Evolutionary conservation across 2,329 filamentous ascomycete species (phyloP), one percentile per base, ranked within the genome.

Genomic region (Tolypocladium amazonense): DNA sequence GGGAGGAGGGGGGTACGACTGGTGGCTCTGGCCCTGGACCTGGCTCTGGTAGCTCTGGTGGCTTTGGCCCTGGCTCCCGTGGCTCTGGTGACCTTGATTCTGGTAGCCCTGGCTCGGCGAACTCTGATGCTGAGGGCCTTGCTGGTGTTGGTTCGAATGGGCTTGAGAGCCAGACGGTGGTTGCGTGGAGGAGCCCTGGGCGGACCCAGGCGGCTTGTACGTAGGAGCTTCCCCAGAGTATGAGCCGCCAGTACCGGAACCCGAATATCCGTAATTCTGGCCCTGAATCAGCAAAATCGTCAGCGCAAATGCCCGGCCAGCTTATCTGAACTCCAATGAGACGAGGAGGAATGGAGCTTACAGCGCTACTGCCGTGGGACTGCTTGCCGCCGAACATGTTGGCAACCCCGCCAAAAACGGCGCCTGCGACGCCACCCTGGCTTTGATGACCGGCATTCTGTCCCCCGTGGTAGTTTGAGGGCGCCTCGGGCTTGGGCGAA

Each of bases 251-350:
- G 80, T 76, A 52, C 79, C 80, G 4, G 77, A 71, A 66, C 81
- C 81, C 27, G 83, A 84, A 70, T 88, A 88, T 38, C 85, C 87
- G 68, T 82, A 90, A 67, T 80, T 82, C 63, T 84, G 79, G 61
- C 76, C 75, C 76, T 81, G 63, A 35, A 38, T 18, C 5, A 11
- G 14, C 38, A 25, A 25, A 6, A 23, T 52, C 64, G 57, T 66
- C 57, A 72, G 61, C 53, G 11, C 25, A 45, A 27, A 4, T 33
- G 30, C 12, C 39, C 20, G 9, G 11, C 52, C 35, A 39, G 33
- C 41, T 6, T 4, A 39, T 33, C 41, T 27, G 30, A 8, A 18
- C 27, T 7, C 23, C 37, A 56, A 20, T 5, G 37, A 39, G 30
- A n/a, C 14, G 12, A 25, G 8, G 18, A n/a, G 37, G n/a, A 7